Evolutionary conservation across 148 eudicot genomes (phyloP), one percentile per base, ranked within the genome.

Genomic region (Chenopodium album): DNA sequence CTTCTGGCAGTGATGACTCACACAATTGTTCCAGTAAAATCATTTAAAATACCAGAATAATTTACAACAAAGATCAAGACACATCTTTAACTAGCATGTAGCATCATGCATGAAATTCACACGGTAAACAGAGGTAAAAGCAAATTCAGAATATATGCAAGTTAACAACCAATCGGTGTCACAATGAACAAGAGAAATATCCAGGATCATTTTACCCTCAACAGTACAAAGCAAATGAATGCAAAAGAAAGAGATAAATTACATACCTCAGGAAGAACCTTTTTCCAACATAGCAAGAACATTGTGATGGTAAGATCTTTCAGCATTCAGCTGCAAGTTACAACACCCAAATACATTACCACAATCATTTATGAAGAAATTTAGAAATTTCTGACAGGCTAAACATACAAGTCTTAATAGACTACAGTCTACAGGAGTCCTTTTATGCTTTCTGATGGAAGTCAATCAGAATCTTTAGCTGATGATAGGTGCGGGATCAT

Each of bases 251-350:
- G 75, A 78, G 71, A 69, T 83, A 17, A 9, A 74, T 31, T 11
- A 85, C 86, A 32, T 54, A 94, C 98, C 93, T 92, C 88, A 34
- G 91, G 72, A 62, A 84, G 90, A 54, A 92, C 90, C 81, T 31
- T 90, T 88, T 83, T 94, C 97, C 73, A 94, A 75, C 69, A 84
- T 83, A 63, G 88, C 73, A 73, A 90, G 85, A 85, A 86, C 84
- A 77, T 86, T 85, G 48, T 68, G 91, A 86, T 94, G 98, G 82
- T 84, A 92, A 76, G 88, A 89, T 88, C 44, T 37, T 37, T 37
- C 6, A 37, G 44, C 44, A 37, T 87, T 85, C 20, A 91, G 90
- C 98, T 94, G 91, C 81, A 82, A 86, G 41, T 74, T 41, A 72
- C 80, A 77, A 52, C 47, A 73, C 20, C 44, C 22, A 68, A 78